Base-by-base conservation (phyloP, 129 eudicot species). In the Scalesia atractyloides region DNA sequence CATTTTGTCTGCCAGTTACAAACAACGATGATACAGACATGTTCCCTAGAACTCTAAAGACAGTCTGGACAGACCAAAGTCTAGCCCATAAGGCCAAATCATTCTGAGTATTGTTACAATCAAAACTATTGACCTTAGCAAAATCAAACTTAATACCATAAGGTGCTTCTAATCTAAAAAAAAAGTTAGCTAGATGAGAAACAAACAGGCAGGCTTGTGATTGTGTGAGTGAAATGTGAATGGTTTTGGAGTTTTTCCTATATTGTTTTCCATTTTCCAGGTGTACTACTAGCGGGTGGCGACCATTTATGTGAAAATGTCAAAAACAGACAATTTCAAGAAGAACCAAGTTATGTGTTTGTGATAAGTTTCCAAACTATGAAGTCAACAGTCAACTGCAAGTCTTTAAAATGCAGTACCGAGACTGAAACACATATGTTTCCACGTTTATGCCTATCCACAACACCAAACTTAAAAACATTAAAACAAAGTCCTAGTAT, bases 71-170 rank as follows among this genome's bases (percentile, higher is more conserved):
- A 59, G 16, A 2, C 11, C 43, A 13, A 59, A 59, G 5, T 26
- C 18, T 24, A 30, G 43, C 1, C 5, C 43, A 0, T 26, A 14
- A 1, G 43, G 41, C 18, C 41, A 59, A 17, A 24, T 26, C 65
- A 26, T 59, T 59, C 5, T 48, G 58, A 47, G 8, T 44, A 48
- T 67, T 47, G 22, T 48, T 48, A 49, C n/a, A n/a, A 3, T 22
- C 9, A 26, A 48, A 6, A 67, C 9, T 26, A 49, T 4, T 8
- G 19, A 15, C 73, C 43, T 68, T 49, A 68, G 24, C 73, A 48
- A 68, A 48, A 52, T 7, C 72, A 15, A 22, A 34, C 44, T 68
- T 68, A 17, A 33, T 18, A n/a, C 41, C n/a, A n/a, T 16, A 69
- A 8, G 33, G 7, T 51, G 30, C n/a, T 33, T 51, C 61, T 15